Evolutionary conservation across 176 grass and related monocot genomes (phyloP), one percentile per base, ranked within the genome.

Genomic region (Cymbopogon citratus): DNA sequence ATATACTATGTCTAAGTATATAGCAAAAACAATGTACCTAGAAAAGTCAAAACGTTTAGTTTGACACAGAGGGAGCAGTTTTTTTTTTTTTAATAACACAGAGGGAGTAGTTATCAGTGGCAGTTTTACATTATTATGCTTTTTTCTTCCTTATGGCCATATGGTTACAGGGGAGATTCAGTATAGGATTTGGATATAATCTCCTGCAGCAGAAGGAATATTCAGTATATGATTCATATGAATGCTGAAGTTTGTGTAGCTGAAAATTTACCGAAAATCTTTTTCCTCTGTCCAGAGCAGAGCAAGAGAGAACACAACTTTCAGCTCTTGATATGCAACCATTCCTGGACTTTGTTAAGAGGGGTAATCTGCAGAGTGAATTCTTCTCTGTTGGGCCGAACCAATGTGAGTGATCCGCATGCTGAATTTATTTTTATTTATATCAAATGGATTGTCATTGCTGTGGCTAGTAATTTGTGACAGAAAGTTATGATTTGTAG

Each of bases 341-440:
- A 9, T 91, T 92, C 74, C 77, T 94, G 9, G 90, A 92, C 43
- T 98, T 94, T 79, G 73, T 93, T 44, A 94, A 89, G 62, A 77
- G 84, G 26, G 94, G 87, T 13, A 92, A 90, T 85, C 86, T 91
- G 60, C 95, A 92, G 75, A 94, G 68, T 60, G 95, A 94, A 25
- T 83, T 94, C 76, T 98, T 98, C 73, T 83, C 85, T 86, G 84
- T 98, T 71, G 92, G 84, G 25, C 24, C n/a, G n/a, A 89, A 89
- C 84, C 95, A 93, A 80, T 98, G 95, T 98, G 80, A 92, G 89
- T 83, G 36, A 1, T 16, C 77, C 71, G 9, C 61, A 43, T 74
- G 39, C 26, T 64, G 52, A 52, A 35, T 46, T 34, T 64, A 6
- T 43, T 65, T 7, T 51, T 26, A 4, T 67, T 9, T 66, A 23